These are phyloP conservation scores for Diaporthe velutina DNA, from an alignment of 2,329 filamentous ascomycete genomes.

Conservation along the genomic window DNA sequence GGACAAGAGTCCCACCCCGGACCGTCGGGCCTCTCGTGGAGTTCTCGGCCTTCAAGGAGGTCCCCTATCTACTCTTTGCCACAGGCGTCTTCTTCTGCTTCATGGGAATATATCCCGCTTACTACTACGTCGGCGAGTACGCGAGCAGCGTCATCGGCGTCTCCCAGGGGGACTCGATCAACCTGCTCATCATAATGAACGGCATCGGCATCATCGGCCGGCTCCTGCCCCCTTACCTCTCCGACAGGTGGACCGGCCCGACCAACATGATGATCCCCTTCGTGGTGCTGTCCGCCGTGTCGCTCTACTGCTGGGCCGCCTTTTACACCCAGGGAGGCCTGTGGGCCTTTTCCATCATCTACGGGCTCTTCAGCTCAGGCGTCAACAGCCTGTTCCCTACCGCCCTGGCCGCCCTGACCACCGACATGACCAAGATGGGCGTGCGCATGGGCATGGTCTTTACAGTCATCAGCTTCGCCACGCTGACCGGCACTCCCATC, in stretches of 20 bases:
- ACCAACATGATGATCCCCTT: conserved; percentile 71
- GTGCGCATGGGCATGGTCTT: conserved; percentile 71
- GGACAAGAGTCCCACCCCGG: conserved; percentile 60
- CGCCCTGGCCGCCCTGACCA: conserved; percentile 66
- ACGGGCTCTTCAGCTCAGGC: conserved; percentile 73
- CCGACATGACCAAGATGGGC: conserved; percentile 64
- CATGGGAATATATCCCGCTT: conserved; percentile 67
- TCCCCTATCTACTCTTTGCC: conserved; percentile 65
- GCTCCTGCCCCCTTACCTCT: conserved; percentile 68
- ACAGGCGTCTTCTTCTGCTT: conserved; percentile 63
- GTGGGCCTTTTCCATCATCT: conserved; percentile 73
- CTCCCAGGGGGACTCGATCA: conserved; percentile 63
- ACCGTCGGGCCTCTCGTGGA: conserved; percentile 66
- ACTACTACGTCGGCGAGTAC: conserved; percentile 65
- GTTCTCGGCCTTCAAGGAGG: conserved; percentile 67
- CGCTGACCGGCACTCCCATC: conserved; percentile 64
- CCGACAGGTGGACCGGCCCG: conserved; percentile 66
- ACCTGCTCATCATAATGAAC: conserved; percentile 76
- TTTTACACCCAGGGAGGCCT: conserved; percentile 64
- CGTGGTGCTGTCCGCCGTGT: conserved; percentile 53
- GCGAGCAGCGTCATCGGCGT: conserved; percentile 50
- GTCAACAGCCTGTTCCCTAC: conserved; percentile 77
- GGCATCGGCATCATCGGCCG: conserved; percentile 71
- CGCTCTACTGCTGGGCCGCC: conserved; percentile 72
- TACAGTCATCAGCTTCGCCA: conserved; percentile 65